These are phyloP conservation scores for Aphanocladium album DNA, from an alignment of 2,329 filamentous ascomycete species.

Conservation along the genomic window DNA sequence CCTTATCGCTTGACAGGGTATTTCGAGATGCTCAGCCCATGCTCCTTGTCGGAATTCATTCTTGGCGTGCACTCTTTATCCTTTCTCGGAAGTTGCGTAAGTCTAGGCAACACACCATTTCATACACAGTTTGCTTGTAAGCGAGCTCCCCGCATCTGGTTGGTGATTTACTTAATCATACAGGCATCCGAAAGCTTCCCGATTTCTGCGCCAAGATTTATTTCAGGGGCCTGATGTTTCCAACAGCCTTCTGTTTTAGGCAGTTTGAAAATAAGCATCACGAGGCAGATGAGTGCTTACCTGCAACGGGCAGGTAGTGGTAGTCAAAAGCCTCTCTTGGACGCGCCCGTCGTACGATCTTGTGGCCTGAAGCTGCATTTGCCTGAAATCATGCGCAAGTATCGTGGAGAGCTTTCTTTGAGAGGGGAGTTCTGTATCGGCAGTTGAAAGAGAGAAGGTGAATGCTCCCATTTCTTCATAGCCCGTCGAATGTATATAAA, in stretches of 20 bases:
- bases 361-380: not conserved
- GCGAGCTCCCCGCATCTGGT: not conserved
- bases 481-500: not conserved
- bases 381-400: not conserved
- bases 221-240: not conserved
- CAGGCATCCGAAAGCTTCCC: not conserved
- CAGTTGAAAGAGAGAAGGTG: not conserved
- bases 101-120: not conserved
- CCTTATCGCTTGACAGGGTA: too few relatives aligned
- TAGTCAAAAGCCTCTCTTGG: not conserved
- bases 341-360: not conserved
- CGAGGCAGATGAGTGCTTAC: not conserved
- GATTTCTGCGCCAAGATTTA: not conserved
- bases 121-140: not conserved
- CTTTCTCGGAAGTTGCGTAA: not conserved
- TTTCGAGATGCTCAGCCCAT: too few relatives aligned
- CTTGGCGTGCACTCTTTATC: not conserved
- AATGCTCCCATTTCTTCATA: not conserved
- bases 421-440: not conserved
- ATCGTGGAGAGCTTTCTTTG: not conserved
- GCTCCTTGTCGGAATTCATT: too few relatives aligned
- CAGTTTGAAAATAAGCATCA: not conserved
- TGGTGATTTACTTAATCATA: not conserved
- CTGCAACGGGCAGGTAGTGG: not conserved
- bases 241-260: not conserved